A percentile compares a stretch with the other conserved stretches of the same genome.
Conservation (phyloP, 2,329 filamentous ascomycete genomes). For the Pseudogymnoascus sp. region DNA sequence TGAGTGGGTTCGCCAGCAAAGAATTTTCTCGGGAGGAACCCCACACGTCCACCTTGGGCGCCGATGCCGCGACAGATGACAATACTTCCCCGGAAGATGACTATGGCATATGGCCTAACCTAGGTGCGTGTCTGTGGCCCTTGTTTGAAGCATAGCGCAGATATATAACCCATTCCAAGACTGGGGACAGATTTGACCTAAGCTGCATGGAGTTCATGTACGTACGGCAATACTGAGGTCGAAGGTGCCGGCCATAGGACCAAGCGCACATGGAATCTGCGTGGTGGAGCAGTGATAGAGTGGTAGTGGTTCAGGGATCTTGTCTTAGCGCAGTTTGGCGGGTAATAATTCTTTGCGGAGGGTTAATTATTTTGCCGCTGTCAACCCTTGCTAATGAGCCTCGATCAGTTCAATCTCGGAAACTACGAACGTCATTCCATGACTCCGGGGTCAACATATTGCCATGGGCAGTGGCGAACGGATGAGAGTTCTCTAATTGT, state of each 20-base stretch:
- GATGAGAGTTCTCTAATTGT: not conserved
- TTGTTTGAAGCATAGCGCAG: not conserved
- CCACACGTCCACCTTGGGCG: not conserved
- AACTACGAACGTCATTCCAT: not conserved
- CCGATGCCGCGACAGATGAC: not conserved
- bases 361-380: not conserved
- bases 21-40: not conserved
- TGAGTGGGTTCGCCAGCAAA: not conserved
- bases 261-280: not conserved
- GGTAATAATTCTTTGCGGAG: not conserved
- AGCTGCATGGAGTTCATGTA: not conserved
- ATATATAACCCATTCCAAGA: not conserved
- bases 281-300: not conserved
- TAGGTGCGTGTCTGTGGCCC: not conserved
- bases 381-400: not conserved
- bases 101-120: not conserved
- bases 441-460: conserved; percentile 1
- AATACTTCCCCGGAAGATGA: not conserved
- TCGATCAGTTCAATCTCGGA: not conserved
- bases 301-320: not conserved
- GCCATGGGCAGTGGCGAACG: not conserved
- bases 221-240: not conserved
- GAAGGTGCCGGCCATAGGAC: not conserved
- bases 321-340: not conserved
- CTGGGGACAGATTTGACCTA: not conserved